phyloP scores from a whole-genome alignment of 169 alveolate species.

The Eimeria acervulina region DNA sequence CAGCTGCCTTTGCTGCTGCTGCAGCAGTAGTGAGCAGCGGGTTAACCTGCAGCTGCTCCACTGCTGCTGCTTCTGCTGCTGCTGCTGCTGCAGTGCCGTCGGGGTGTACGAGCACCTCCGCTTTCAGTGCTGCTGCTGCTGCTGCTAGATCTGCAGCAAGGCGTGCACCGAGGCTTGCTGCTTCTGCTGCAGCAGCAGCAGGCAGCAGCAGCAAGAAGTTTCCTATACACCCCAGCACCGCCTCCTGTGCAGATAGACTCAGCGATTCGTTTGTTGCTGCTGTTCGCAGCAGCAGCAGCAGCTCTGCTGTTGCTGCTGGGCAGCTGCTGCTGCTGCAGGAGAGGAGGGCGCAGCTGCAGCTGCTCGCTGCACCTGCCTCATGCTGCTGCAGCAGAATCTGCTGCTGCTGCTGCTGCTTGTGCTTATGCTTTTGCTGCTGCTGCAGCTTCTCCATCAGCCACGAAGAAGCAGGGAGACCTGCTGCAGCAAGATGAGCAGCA shows the following conservation, averaged over 20 bases:
- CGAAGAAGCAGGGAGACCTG: constrained; percentile 43
- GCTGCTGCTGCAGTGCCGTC: not conserved
- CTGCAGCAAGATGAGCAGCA: constrained; percentile 20
- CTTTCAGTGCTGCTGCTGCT: constrained; percentile 45
- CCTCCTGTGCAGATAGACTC: constrained; percentile 23
- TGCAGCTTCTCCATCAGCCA: constrained; percentile 1
- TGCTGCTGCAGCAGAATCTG: not conserved
- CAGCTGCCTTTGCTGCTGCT: constrained; percentile 44
- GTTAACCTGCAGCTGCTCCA: constrained; percentile 46
- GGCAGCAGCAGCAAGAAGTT: constrained; percentile 26
- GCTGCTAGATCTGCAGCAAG: constrained; percentile 38
- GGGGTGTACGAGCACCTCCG: constrained; percentile 30
- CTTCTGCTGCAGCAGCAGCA: constrained; percentile 66
- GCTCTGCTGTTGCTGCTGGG: constrained; percentile 17
- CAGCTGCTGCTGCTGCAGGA: not conserved
- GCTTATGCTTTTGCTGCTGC: constrained; percentile 2
- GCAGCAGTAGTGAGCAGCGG: constrained; percentile 22
- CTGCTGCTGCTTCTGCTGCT: constrained; percentile 50
- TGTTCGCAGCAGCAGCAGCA: constrained; percentile 42
- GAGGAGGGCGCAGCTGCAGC: not conserved
- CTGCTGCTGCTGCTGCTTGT: constrained; percentile 49
- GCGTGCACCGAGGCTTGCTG: not conserved
- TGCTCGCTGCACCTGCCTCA: not conserved
- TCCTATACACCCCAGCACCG: constrained; percentile 28
- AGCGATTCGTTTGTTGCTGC: not conserved